Evolutionary conservation across 768 basidiomycete species (phyloP).

Genomic region (Boletus patriciae): DNA sequence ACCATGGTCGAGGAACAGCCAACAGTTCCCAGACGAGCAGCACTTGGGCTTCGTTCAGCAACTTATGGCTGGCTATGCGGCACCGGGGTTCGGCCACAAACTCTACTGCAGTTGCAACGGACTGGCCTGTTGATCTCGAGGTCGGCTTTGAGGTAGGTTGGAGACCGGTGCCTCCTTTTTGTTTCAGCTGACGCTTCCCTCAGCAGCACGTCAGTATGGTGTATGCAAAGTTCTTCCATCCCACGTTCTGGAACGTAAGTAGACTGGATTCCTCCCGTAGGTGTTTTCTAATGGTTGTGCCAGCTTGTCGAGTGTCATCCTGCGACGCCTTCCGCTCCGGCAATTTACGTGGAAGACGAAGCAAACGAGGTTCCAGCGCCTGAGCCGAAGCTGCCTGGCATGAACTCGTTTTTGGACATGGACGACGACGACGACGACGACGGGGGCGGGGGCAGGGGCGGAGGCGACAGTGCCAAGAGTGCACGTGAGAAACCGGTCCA

Average conservation of each 20-base stretch:
- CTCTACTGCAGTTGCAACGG: background rate
- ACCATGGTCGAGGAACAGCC: slow-evolving; percentile 1
- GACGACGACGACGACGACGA: slow-evolving; percentile 10
- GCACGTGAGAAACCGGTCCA: background rate
- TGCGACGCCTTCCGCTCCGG: slow-evolving; percentile 12
- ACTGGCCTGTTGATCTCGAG: slow-evolving; percentile 11
- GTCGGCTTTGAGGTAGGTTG: slow-evolving; percentile 9
- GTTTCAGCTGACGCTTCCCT: background rate
- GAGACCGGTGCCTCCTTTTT: background rate
- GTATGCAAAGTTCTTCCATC: slow-evolving; percentile 24
- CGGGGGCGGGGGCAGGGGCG: no score
- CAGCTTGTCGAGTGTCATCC: slow-evolving; percentile 19
- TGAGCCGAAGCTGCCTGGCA: slow-evolving; percentile 6
- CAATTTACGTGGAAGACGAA: slow-evolving; percentile 24
- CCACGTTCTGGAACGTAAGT: slow-evolving; percentile 21
- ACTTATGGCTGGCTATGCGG: slow-evolving; percentile 10
- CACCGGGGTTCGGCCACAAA: background rate
- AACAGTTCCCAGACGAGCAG: background rate
- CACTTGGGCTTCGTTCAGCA: slow-evolving; percentile 6
- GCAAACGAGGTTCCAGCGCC: background rate
- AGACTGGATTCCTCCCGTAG: fast-evolving
- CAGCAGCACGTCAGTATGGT: slow-evolving; percentile 22
- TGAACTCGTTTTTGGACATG: slow-evolving; percentile 17
- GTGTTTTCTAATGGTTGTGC: background rate
- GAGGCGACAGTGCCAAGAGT: background rate